Evolutionary conservation across 2,329 filamentous ascomycete species (phyloP), one percentile per base, ranked within the genome.

Genomic region (Fusarium liriodendri): DNA sequence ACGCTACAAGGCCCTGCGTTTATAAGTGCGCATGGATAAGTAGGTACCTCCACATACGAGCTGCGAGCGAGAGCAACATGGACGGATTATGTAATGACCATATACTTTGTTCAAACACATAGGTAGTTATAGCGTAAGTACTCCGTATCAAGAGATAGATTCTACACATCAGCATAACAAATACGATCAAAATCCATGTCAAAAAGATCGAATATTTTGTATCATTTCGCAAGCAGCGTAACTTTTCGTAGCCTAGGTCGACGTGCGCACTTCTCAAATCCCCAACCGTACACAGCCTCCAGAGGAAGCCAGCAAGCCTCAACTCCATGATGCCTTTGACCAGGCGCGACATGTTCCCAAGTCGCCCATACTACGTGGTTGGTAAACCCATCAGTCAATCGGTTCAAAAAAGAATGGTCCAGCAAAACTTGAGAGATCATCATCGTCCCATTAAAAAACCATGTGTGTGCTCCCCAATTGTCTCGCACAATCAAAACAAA

Each of bases 211-310:
- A 62, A 22, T 20, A 61, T 78, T 73, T 75, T 67, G 75, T 74
- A 78, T 70, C 69, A 70, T 76, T 75, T 62, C 62, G 64, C 74
- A 70, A 72, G 70, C 59, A 71, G 68, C 69, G 73, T 63, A 78
- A 76, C 71, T 78, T 79, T 79, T 77, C 59, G 63, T 71, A 62
- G 64, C 70, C 67, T 64, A 69, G 62, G 65, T 58, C 50, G 11
- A 33, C 32, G 18, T 32, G 18, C 50, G 50, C 50, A 20, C 47
- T 27, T 54, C 50, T 54, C 50, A 32, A 52, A 52, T n/a, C 50
- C 27, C 50, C 50, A 52, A 52, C 47, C 16, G 25, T n/a, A n/a
- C 25, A 54, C 50, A 13, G 50, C 27, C 50, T 52, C 47, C n/a
- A 20, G 18, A 54, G 27, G 50, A 54, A 32, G 50, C 50, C 50